Evolutionary conservation across 2,329 filamentous ascomycete species (phyloP).

Genomic region (Colletotrichum tamarilloi): DNA sequence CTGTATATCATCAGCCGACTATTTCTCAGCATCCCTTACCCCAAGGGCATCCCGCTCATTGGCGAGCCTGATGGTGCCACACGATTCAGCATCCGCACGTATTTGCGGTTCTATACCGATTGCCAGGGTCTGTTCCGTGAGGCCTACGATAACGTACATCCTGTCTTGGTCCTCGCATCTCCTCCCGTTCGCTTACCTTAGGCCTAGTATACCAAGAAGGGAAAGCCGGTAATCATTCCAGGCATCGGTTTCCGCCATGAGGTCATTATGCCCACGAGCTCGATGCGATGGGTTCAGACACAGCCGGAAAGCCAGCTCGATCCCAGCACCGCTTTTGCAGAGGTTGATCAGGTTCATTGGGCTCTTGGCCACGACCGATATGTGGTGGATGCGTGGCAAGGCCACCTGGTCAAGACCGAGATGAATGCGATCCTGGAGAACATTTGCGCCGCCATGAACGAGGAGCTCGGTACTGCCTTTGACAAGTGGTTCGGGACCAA

Average conservation of each 20-base stretch:
- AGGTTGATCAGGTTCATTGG: conserved; percentile 50
- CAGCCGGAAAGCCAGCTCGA: conserved; percentile 53
- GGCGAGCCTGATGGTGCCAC: conserved; percentile 39
- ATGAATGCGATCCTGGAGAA: conserved; percentile 48
- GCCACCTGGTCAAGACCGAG: conserved; percentile 48
- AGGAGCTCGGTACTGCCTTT: conserved; percentile 48
- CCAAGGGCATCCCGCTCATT: conserved; percentile 40
- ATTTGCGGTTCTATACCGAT: conserved; percentile 43
- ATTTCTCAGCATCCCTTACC: conserved; percentile 39
- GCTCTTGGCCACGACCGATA: conserved; percentile 49
- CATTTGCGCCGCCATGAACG: conserved; percentile 46
- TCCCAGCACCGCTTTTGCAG: conserved; percentile 48
- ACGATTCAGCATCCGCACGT: conserved; percentile 44
- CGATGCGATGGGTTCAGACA: conserved; percentile 51
- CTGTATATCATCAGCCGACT: conserved; percentile 38
- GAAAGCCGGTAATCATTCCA: conserved; percentile 53
- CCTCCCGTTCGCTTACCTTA: not conserved
- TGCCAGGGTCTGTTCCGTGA: conserved; percentile 44
- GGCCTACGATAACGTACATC: conserved; percentile 44
- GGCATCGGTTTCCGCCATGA: conserved; percentile 52
- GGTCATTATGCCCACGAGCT: conserved; percentile 53
- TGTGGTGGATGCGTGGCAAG: conserved; percentile 49
- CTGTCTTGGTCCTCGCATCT: not conserved
- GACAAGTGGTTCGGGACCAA: conserved; percentile 49
- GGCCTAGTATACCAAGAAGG: conserved; percentile 53